These are phyloP conservation scores for Venturia aucupariae DNA, from an alignment of 2,329 filamentous ascomycete genomes.

Conservation along the genomic window DNA sequence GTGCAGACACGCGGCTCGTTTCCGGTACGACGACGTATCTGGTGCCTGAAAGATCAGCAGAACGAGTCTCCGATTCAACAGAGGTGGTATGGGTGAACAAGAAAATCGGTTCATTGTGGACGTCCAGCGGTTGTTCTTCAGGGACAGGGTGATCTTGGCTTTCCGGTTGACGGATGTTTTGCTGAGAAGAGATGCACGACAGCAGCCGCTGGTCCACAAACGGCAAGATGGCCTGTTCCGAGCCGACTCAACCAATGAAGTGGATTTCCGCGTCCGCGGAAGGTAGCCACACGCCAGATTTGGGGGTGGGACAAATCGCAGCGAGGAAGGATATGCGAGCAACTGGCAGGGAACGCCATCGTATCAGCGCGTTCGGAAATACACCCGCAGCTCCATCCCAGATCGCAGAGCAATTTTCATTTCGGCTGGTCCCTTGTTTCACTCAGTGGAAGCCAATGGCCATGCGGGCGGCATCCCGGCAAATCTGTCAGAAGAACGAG, in stretches of 20 bases:
- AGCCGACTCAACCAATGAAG: no score
- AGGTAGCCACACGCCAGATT: background rate
- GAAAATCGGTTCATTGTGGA: background rate
- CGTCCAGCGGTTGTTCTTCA: background rate
- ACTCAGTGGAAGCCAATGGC: slow-evolving; percentile 5
- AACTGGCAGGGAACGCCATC: background rate
- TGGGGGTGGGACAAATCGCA: background rate
- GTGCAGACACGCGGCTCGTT: background rate
- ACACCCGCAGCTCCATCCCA: background rate
- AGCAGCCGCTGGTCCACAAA: background rate
- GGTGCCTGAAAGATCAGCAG: background rate
- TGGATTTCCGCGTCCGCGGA: background rate
- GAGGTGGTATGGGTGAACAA: background rate
- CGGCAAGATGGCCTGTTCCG: no score
- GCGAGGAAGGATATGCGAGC: background rate
- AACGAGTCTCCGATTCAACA: background rate
- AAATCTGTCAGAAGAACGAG: background rate
- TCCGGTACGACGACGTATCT: background rate
- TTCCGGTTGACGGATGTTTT: background rate
- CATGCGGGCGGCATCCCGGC: background rate
- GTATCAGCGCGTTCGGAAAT: background rate
- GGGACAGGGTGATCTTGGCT: background rate
- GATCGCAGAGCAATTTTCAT: background rate
- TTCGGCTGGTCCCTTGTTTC: slow-evolving; percentile 3
- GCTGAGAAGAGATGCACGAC: background rate